Conservation (phyloP, 768 basidiomycete genomes). For the Boletus eberwhitei region DNA sequence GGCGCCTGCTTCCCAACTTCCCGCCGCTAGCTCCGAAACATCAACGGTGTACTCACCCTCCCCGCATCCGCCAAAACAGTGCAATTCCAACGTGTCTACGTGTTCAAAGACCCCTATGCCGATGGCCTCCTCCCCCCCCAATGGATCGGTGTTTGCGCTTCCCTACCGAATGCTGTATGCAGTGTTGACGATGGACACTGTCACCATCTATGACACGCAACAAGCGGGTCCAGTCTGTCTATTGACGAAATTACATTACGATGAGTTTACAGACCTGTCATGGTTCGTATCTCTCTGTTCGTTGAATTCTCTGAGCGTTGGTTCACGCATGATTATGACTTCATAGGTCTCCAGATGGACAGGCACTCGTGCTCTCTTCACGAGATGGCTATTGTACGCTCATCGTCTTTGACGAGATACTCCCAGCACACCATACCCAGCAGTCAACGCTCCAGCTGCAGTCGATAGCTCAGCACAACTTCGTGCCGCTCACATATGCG, state of each 20-base stretch:
- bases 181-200: slow-evolving; percentile 93
- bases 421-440: slow-evolving; percentile 84
- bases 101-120: slow-evolving; percentile 23
- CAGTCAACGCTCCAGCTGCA: slow-evolving; percentile 89
- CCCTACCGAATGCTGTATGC: slow-evolving; percentile 95
- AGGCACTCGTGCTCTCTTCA: slow-evolving; percentile 85
- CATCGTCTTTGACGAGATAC: slow-evolving; percentile 90
- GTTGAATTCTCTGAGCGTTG: not conserved
- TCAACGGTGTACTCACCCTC: slow-evolving; percentile 10
- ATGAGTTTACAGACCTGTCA: slow-evolving; percentile 94
- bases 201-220: slow-evolving; percentile 95
- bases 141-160: slow-evolving; percentile 75
- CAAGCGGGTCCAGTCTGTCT: slow-evolving; percentile 89
- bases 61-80: slow-evolving; percentile 11
- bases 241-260: slow-evolving; percentile 92
- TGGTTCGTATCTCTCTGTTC: slow-evolving; percentile 58
- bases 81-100: slow-evolving; percentile 9
- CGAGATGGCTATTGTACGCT: slow-evolving; percentile 98
- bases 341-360: slow-evolving; percentile 91
- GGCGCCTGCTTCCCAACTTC: slow-evolving; percentile 3
- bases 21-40: slow-evolving; percentile 7
- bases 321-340: slow-evolving; percentile 1
- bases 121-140: slow-evolving; percentile 42
- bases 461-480: slow-evolving; percentile 84
- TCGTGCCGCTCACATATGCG: slow-evolving; percentile 52